phyloP scores from a whole-genome alignment of 2,329 filamentous ascomycete species.

The Stemphylium beticola region DNA sequence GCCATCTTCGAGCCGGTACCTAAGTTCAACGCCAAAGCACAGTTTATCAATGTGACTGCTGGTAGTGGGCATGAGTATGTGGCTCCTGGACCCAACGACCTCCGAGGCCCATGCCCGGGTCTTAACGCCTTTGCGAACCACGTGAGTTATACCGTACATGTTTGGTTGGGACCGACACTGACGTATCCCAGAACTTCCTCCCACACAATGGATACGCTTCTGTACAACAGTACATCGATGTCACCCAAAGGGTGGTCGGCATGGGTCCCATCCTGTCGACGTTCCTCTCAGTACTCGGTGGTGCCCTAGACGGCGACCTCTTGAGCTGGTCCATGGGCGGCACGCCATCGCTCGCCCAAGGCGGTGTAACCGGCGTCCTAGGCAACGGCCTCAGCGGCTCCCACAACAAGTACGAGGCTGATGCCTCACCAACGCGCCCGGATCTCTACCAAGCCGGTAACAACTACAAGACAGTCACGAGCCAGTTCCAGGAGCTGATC shows the following conservation, averaged over 20 bases:
- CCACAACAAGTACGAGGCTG: conserved; percentile 34
- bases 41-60: conserved; percentile 24
- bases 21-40: conserved; percentile 27
- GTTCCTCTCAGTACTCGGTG: conserved; percentile 27
- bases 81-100: conserved; percentile 29
- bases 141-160: conserved; percentile 10
- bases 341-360: conserved; percentile 27
- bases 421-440: conserved; percentile 30
- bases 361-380: conserved; percentile 23
- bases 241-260: conserved; percentile 26
- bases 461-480: conserved; percentile 27
- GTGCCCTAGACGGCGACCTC: conserved; percentile 28
- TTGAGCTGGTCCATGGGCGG: conserved; percentile 30
- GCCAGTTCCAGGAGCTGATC: conserved; percentile 31
- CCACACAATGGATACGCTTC: conserved; percentile 31
- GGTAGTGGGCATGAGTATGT: conserved; percentile 33
- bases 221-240: conserved; percentile 30
- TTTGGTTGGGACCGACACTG: background rate
- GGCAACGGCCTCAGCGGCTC: conserved; percentile 28
- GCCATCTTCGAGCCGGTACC: conserved; percentile 27
- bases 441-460: conserved; percentile 32
- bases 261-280: conserved; percentile 24
- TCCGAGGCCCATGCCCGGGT: conserved; percentile 35
- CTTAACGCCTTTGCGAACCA: conserved; percentile 35
- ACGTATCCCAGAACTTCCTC: conserved; percentile 20